Percentiles rank a stretch among this genome's conserved stretches.
Evolutionary conservation across 2,329 filamentous ascomycete genomes (phyloP).

Genomic region (Cadophora sp.): DNA sequence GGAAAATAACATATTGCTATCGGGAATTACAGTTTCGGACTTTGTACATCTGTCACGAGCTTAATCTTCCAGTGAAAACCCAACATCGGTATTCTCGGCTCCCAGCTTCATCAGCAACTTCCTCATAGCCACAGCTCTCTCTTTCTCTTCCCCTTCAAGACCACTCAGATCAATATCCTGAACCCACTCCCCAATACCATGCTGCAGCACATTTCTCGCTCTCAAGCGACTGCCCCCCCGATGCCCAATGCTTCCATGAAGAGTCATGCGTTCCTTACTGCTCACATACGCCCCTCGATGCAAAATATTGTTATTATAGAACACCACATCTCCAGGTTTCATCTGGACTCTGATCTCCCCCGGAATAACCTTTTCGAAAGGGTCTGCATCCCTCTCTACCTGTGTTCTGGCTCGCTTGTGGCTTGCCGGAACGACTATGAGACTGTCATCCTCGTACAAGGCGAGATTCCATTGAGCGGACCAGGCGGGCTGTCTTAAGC

Average conservation of each 20-base stretch:
- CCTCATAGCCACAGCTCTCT: constrained; percentile 68
- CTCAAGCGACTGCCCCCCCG: constrained; percentile 59
- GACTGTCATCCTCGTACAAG: constrained; percentile 74
- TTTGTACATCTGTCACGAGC: not conserved
- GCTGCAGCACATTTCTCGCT: constrained; percentile 77
- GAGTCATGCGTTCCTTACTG: constrained; percentile 67
- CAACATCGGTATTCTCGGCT: constrained; percentile 63
- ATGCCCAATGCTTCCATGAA: constrained; percentile 76
- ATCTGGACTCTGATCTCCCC: constrained; percentile 71
- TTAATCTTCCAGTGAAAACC: constrained; percentile 65
- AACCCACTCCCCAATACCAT: constrained; percentile 74
- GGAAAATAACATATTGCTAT: not conserved
- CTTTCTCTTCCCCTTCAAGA: constrained; percentile 49
- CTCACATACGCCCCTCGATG: constrained; percentile 72
- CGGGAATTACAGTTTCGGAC: not conserved
- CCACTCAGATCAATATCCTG: constrained; percentile 61
- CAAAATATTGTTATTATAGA: constrained; percentile 91
- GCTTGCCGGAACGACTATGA: constrained; percentile 80
- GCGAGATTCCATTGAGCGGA: constrained; percentile 91
- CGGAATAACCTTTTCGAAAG: constrained; percentile 66
- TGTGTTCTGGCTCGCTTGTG: constrained; percentile 76
- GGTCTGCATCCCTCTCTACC: constrained; percentile 69
- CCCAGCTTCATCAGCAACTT: constrained; percentile 68
- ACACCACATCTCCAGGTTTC: constrained; percentile 78
- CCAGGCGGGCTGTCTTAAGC: constrained; percentile 66